These are phyloP conservation scores for Trametes pubescens DNA, from an alignment of 1,284 basidiomycete species.

Conservation along the genomic window DNA sequence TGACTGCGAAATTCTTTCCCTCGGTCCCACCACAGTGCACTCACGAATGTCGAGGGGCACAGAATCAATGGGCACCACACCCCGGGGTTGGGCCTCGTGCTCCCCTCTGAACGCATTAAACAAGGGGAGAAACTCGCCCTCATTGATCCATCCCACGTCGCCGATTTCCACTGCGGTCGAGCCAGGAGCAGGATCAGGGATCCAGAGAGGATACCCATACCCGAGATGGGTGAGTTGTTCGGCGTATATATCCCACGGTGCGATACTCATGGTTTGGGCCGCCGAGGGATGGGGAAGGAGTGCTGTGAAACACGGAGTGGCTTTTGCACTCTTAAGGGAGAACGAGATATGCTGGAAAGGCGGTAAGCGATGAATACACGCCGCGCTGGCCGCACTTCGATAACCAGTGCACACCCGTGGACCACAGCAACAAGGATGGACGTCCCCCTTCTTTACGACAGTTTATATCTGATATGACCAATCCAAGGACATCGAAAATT, in stretches of 20 bases:
- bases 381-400: neutral
- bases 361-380: neutral
- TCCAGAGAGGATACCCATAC: conserved; percentile 17
- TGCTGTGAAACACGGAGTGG: neutral
- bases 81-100: conserved; percentile 7
- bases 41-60: neutral
- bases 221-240: conserved; percentile 10
- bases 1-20: conserved; percentile 11
- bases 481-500: too few species aligned
- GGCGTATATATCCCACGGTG: conserved; percentile 17
- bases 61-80: conserved; percentile 8
- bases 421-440: neutral
- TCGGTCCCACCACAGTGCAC: neutral
- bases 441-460: neutral
- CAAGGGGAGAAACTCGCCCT: conserved; percentile 29
- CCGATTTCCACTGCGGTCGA: neutral
- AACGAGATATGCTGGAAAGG: neutral
- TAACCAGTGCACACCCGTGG: neutral
- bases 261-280: neutral
- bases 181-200: conserved; percentile 4
- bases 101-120: conserved; percentile 27
- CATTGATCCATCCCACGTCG: conserved; percentile 8
- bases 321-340: neutral
- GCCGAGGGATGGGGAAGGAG: neutral
- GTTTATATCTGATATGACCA: too few species aligned